Evolutionary conservation across 2,329 filamentous ascomycete species (phyloP).

Genomic region (Hypoxylon sp.): DNA sequence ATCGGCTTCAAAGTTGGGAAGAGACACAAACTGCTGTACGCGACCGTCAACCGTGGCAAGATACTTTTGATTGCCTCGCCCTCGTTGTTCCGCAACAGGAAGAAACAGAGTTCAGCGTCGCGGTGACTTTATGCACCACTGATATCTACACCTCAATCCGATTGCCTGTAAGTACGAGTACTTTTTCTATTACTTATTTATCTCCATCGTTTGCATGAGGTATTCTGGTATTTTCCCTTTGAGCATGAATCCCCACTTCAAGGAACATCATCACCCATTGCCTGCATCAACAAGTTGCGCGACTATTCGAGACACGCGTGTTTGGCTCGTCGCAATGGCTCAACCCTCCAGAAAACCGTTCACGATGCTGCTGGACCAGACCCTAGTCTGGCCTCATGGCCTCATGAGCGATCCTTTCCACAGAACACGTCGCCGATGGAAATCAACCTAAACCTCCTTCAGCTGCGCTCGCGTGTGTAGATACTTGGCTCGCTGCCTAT

Average conservation of each 20-base stretch:
- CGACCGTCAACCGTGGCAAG: constrained; percentile 37
- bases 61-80: constrained; percentile 29
- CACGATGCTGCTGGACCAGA: constrained; percentile 19
- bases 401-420: constrained; percentile 7
- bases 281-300: constrained; percentile 39
- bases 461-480: constrained; percentile 18
- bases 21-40: constrained; percentile 41
- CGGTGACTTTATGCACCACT: constrained; percentile 37
- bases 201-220: constrained; percentile 16
- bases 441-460: constrained; percentile 23
- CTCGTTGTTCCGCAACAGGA: constrained; percentile 31
- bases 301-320: constrained; percentile 38
- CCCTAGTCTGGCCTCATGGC: constrained; percentile 18
- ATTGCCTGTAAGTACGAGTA: constrained; percentile 44
- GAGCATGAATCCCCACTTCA: constrained; percentile 34
- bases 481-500: constrained; percentile 36
- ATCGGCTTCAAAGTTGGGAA: constrained; percentile 25
- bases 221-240: constrained; percentile 30
- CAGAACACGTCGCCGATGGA: constrained; percentile 33
- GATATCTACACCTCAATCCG: constrained; percentile 20
- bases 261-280: constrained; percentile 28
- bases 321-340: constrained; percentile 30
- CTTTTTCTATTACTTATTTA: constrained; percentile 28
- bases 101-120: constrained; percentile 38
- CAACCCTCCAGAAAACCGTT: constrained; percentile 24